These are phyloP conservation scores for Suhomyces ambrosiae DNA, from an alignment of 1,139 yeast species.

Conservation along the genomic window DNA sequence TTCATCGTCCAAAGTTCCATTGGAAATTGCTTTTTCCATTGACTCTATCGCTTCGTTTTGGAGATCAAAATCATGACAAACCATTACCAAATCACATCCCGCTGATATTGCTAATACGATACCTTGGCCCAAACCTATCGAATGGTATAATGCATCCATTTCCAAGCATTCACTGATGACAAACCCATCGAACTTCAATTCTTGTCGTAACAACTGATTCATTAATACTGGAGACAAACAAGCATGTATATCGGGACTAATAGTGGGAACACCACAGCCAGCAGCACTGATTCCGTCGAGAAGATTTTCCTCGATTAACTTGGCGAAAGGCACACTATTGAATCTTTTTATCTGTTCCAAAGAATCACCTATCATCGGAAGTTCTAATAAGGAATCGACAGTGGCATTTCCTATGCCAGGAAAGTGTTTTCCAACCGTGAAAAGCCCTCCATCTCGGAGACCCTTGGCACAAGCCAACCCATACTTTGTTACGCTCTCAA, in stretches of 20 bases:
- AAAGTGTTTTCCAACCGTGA: conserved; percentile 64
- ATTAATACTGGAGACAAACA: conserved; percentile 62
- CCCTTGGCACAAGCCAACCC: conserved; percentile 61
- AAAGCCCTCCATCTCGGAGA: conserved; percentile 55
- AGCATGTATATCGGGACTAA: conserved; percentile 62
- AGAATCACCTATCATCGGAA: conserved; percentile 62
- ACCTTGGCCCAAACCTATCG: conserved; percentile 68
- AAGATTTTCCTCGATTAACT: conserved; percentile 47
- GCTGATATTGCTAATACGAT: conserved; percentile 63
- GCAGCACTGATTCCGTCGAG: conserved; percentile 64
- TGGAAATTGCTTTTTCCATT: conserved; percentile 52
- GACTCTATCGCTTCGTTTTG: conserved; percentile 64
- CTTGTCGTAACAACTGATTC: conserved; percentile 54
- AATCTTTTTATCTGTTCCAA: conserved; percentile 55
- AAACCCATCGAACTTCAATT: conserved; percentile 58
- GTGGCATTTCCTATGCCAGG: conserved; percentile 69
- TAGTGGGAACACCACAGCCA: conserved; percentile 70
- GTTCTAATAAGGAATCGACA: conserved; percentile 58
- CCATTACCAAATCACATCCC: conserved; percentile 67
- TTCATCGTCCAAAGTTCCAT: conserved; percentile 56
- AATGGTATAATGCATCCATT: conserved; percentile 64
- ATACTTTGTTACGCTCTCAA: conserved; percentile 58
- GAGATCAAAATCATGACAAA: conserved; percentile 57
- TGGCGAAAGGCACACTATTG: conserved; percentile 56
- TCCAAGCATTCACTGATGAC: conserved; percentile 68